A percentile compares a stretch with the other conserved stretches of the same genome.
Evolutionary conservation across 305 asterid species (phyloP).

Genomic region (Euphrasia arctica): DNA sequence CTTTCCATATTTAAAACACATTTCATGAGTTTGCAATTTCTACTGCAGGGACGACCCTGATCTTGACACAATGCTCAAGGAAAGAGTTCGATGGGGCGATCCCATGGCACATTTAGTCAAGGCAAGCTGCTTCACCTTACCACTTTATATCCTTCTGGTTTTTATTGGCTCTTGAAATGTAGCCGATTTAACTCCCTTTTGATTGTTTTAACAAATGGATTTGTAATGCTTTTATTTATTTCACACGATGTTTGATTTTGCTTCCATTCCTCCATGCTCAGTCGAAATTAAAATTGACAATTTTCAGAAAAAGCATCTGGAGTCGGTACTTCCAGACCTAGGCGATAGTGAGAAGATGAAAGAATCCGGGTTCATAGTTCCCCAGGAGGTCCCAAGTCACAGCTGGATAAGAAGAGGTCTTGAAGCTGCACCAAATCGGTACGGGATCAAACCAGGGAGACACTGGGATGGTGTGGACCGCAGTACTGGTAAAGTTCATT

Average conservation of each 20-base stretch:
- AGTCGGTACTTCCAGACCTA: constrained; percentile 50
- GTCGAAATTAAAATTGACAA: constrained; percentile 5
- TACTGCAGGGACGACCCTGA: constrained; percentile 76
- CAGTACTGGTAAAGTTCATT: constrained; percentile 50
- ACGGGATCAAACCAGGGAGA: constrained; percentile 83
- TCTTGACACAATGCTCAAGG: constrained; percentile 77
- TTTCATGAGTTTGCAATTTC: constrained; percentile 20
- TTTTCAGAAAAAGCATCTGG: constrained; percentile 58
- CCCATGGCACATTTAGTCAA: constrained; percentile 92
- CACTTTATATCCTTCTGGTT: not conserved
- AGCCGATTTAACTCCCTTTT: not conserved
- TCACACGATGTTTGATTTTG: not conserved
- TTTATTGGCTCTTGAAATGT: not conserved
- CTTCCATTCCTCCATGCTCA: constrained; percentile 17
- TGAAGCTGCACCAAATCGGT: constrained; percentile 75
- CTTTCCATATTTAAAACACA: constrained; percentile 8
- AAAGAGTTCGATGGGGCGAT: constrained; percentile 86
- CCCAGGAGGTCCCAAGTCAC: constrained; percentile 75
- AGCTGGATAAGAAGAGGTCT: constrained; percentile 83
- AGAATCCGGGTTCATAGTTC: constrained; percentile 79
- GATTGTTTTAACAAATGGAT: not conserved
- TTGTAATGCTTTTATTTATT: not conserved
- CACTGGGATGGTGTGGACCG: constrained; percentile 97
- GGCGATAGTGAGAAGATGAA: constrained; percentile 78
- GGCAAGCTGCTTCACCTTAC: constrained; percentile 36